A percentile compares a stretch with the other conserved stretches of the same genome.
These are phyloP conservation scores for Mortierella sp. DNA, from an alignment of 371 early-diverging fungal species.

Conservation along the genomic window DNA sequence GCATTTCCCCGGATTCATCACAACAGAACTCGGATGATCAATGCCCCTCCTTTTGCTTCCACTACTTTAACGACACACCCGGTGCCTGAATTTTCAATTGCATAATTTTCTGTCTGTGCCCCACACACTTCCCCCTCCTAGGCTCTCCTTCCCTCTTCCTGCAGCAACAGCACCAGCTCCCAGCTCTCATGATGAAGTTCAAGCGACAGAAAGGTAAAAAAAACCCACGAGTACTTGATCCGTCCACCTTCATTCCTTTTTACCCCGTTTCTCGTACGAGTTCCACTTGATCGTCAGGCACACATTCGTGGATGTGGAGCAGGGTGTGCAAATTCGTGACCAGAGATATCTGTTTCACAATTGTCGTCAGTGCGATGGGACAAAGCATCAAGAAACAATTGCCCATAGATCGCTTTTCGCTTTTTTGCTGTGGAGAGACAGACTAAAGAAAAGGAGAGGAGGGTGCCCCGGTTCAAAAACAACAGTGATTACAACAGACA, in stretches of 20 bases:
- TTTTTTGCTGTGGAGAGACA: background rate
- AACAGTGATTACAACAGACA: background rate
- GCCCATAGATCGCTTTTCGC: background rate
- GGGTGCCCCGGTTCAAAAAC: conserved; percentile 4
- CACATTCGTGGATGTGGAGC: background rate
- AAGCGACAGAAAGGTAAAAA: conserved; percentile 40
- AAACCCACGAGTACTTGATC: background rate
- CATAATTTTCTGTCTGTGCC: background rate
- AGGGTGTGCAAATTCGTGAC: background rate
- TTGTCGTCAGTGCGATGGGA: conserved; percentile 7
- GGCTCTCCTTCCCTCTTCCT: background rate
- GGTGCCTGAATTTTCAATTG: background rate
- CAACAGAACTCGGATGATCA: background rate
- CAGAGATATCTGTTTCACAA: background rate
- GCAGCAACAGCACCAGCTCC: background rate
- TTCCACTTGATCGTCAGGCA: conserved; percentile 2
- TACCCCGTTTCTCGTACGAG: background rate
- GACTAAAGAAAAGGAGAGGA: background rate
- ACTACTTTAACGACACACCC: background rate
- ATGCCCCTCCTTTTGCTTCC: background rate
- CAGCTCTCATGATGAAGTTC: conserved; percentile 28
- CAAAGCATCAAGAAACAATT: too few species aligned
- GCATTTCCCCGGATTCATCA: background rate
- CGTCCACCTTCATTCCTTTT: too few species aligned
- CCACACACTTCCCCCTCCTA: background rate